Evolutionary conservation across 306 rosid species (phyloP).

Genomic region (Cucurbita maxima): DNA sequence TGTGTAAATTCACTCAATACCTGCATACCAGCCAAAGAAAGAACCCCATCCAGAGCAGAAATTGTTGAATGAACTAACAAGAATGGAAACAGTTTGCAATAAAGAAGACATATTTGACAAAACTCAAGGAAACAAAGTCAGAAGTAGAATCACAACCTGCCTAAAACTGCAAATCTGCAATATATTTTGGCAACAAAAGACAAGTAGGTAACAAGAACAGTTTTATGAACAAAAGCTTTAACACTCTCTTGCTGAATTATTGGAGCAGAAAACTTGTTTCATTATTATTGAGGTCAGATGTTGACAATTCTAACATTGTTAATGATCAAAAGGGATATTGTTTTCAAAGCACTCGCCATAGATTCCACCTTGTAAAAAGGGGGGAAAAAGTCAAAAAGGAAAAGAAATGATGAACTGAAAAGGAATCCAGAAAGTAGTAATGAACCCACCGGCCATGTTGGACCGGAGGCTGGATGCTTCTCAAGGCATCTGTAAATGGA

Average conservation of each 20-base stretch:
- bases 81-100: neutral
- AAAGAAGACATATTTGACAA: neutral
- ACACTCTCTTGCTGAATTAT: neutral
- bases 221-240: neutral
- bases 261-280: constrained; percentile 1
- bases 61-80: neutral
- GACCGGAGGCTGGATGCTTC: constrained; percentile 24
- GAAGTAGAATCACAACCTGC: neutral
- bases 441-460: constrained; percentile 23
- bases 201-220: neutral
- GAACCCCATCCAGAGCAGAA: neutral
- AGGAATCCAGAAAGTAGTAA: constrained; percentile 4
- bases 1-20: constrained; percentile 84
- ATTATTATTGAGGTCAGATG: neutral
- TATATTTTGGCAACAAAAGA: neutral
- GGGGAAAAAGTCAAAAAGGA: constrained; percentile 12
- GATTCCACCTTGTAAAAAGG: constrained; percentile 22
- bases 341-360: constrained; percentile 14
- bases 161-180: neutral
- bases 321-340: neutral
- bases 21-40: constrained; percentile 19
- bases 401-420: constrained; percentile 7
- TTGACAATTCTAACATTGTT: neutral
- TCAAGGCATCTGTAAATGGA: constrained; percentile 24
- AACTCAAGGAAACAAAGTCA: neutral